Percentiles rank a stretch among this genome's conserved stretches.
Evolutionary conservation across 1,139 yeast genomes (phyloP).

Genomic region (Magnusiomyces paraingens): DNA sequence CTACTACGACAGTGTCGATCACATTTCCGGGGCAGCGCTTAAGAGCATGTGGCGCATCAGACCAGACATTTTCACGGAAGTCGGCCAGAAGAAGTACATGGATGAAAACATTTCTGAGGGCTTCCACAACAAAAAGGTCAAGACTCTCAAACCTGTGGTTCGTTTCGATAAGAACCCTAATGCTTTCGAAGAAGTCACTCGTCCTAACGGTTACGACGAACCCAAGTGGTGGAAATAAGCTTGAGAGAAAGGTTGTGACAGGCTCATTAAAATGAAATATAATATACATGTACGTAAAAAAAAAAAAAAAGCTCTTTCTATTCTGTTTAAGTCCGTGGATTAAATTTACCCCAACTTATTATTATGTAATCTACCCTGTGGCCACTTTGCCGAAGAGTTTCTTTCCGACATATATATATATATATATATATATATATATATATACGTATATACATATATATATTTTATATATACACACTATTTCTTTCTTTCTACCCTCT

Average conservation of each 20-base stretch:
- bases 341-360: no score
- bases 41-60: slow-evolving; percentile 24
- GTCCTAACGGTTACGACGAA: slow-evolving; percentile 32
- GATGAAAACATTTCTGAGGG: slow-evolving; percentile 27
- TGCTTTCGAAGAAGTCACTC: slow-evolving; percentile 27
- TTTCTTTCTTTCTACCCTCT: not conserved
- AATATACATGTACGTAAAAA: no score
- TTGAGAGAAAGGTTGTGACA: not conserved
- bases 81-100: slow-evolving; percentile 24
- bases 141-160: slow-evolving; percentile 33
- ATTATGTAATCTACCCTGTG: no score
- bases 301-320: no score
- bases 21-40: slow-evolving; percentile 30
- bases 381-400: no score
- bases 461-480: no score
- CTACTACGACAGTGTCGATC: slow-evolving; percentile 34
- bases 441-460: no score
- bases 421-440: no score
- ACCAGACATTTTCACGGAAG: slow-evolving; percentile 23
- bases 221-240: slow-evolving; percentile 27
- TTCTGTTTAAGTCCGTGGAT: no score
- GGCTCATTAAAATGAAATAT: no score
- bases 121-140: slow-evolving; percentile 26
- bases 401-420: no score
- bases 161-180: slow-evolving; percentile 26